phyloP scores from a whole-genome alignment of 306 rosid genomes.

The Sechiopsis laciniata region DNA sequence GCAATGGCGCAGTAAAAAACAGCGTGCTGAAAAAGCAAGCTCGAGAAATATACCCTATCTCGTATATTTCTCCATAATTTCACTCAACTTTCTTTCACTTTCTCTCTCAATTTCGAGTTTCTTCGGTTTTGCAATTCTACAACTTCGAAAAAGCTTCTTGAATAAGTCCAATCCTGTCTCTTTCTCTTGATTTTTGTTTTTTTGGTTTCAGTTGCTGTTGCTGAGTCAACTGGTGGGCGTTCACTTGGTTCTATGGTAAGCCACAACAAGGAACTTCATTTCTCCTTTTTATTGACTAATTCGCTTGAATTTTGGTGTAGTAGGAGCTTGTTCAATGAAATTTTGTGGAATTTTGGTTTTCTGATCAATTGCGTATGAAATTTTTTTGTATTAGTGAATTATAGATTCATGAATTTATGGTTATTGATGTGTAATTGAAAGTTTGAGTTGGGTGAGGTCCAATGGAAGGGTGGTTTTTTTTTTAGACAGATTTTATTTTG shows the following conservation, averaged over 20 bases:
- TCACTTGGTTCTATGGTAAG: slow-evolving; percentile 54
- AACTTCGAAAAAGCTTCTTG: slow-evolving; percentile 22
- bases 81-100: slow-evolving; percentile 26
- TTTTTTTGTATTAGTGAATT: neutral
- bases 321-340: neutral
- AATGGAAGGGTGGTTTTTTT: neutral
- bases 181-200: slow-evolving; percentile 22
- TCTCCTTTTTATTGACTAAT: neutral
- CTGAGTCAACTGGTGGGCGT: slow-evolving; percentile 47
- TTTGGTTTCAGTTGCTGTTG: slow-evolving; percentile 29
- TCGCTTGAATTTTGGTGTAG: neutral
- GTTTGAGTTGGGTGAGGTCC: neutral
- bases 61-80: neutral
- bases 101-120: slow-evolving; percentile 12
- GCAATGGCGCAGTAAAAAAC: neutral
- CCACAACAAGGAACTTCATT: neutral
- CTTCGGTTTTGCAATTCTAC: slow-evolving; percentile 9
- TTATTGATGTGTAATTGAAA: neutral
- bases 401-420: slow-evolving; percentile 2
- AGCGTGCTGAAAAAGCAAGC: slow-evolving; percentile 16
- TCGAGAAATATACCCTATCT: neutral
- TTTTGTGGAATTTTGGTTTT: slow-evolving; percentile 11
- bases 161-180: slow-evolving; percentile 26
- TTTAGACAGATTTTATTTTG: neutral
- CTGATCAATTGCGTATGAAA: slow-evolving; percentile 3